Evolutionary conservation across 139 green algal genomes (phyloP).

Genomic region (Parachlorella kessleri): DNA sequence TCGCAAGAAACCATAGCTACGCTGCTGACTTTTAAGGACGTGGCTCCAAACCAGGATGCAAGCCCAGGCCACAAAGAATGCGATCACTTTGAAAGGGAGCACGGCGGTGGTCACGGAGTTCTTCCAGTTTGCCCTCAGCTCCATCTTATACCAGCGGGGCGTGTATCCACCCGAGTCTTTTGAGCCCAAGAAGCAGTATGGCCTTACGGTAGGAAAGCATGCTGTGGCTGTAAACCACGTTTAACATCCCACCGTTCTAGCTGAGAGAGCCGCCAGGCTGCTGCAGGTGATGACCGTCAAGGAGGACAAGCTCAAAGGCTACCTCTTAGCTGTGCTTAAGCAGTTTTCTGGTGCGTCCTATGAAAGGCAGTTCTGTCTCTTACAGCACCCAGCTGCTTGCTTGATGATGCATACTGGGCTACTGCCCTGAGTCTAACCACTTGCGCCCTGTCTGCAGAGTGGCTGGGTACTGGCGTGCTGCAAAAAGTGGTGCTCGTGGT

Average conservation of each 20-base stretch:
- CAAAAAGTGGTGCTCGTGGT: constrained; percentile 95
- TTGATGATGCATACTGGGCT: too few relatives aligned
- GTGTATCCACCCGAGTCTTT: constrained; percentile 94
- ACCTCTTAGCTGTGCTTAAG: constrained; percentile 79
- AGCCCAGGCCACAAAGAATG: constrained; percentile 66
- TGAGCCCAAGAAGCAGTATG: constrained; percentile 88
- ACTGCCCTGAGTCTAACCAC: too few relatives aligned
- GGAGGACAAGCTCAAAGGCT: constrained; percentile 77
- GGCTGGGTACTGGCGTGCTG: constrained; percentile 82
- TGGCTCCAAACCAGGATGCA: too few relatives aligned
- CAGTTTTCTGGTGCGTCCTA: constrained; percentile 69
- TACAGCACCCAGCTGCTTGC: too few relatives aligned
- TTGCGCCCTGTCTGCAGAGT: too few relatives aligned
- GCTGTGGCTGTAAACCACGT: background rate
- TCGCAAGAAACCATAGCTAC: too few relatives aligned
- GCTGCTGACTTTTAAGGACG: too few relatives aligned
- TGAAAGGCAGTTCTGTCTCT: too few relatives aligned
- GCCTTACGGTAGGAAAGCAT: constrained; percentile 55
- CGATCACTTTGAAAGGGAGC: constrained; percentile 89
- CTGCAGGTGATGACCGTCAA: constrained; percentile 79
- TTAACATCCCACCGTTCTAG: background rate
- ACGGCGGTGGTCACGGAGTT: constrained; percentile 92
- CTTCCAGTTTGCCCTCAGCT: constrained; percentile 92
- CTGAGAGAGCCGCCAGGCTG: background rate
- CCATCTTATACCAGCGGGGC: constrained; percentile 97